A percentile compares a stretch with the other conserved stretches of the same genome.
These are phyloP conservation scores for Ophidiomyces ophidiicola DNA, from an alignment of 2,329 filamentous ascomycete species.

Conservation along the genomic window DNA sequence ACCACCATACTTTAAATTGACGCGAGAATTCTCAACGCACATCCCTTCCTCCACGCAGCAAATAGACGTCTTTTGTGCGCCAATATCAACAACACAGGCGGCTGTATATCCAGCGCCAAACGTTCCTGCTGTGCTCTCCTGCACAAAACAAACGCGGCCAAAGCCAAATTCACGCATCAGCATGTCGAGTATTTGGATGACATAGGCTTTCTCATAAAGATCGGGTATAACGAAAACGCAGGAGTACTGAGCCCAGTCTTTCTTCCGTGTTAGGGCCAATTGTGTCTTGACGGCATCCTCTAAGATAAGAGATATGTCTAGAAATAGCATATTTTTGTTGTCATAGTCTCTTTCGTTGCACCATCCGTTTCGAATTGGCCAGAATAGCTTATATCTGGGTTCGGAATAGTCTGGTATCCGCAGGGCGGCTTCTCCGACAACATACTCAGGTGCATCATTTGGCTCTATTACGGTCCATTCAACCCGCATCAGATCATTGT, in stretches of 20 bases:
- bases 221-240: conserved; percentile 97
- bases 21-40: conserved; percentile 81
- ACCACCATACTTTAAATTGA: conserved; percentile 91
- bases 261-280: conserved; percentile 62
- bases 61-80: conserved; percentile 92
- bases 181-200: conserved; percentile 71
- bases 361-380: conserved; percentile 77
- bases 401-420: conserved; percentile 80
- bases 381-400: conserved; percentile 82
- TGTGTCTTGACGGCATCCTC: conserved; percentile 80
- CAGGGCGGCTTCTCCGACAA: conserved; percentile 69
- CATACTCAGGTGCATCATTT: conserved; percentile 56
- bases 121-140: conserved; percentile 87
- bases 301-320: conserved; percentile 77
- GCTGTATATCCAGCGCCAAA: conserved; percentile 92
- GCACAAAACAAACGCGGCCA: conserved; percentile 78
- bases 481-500: conserved; percentile 86
- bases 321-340: conserved; percentile 64
- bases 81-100: conserved; percentile 89
- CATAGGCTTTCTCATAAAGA: conserved; percentile 87
- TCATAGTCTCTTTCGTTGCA: conserved; percentile 83
- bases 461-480: conserved; percentile 81
- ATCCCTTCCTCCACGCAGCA: conserved; percentile 96
- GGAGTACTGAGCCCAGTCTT: conserved; percentile 79
- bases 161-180: conserved; percentile 86